Base-by-base conservation (phyloP, 2,329 filamentous ascomycete genomes). In the Raffaelea deltoideospora region DNA sequence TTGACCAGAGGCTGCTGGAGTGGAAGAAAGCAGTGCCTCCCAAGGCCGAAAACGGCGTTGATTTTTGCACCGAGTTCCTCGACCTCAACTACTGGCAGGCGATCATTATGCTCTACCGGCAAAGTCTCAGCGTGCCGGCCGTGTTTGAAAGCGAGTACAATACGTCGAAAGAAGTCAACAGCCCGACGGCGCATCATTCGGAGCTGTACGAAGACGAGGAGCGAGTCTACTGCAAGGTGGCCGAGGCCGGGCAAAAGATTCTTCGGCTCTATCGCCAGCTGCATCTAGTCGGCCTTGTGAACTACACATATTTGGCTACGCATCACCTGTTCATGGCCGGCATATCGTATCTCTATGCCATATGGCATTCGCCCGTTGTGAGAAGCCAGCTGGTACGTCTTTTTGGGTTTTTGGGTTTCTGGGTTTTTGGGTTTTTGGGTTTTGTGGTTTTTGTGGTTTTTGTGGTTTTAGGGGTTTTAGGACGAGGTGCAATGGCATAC, bases 81-180 rank as follows among this genome's bases (percentile, higher is more conserved):
- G 85, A 95, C 49, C 67, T 96, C 42, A 96, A 96, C 55, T 96
- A 96, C 57, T 96, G 88, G 87, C 88, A 95, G 54, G 85, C 86
- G 4, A 77, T 96, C 42, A 92, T 95, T 46, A 86, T 95, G 79
- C 70, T 96, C 17, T 96, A 96, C 54, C 70, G 88, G 38, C 88
- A 94, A 56, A 90, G 86, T 54, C 58, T 94, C 42, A 80, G 83
- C 34, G 83, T 94, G 15, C 88, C 88, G 1, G 74, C 80, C 29
- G 76, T 86, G 50, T 76, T 96, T 40, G 84, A 87, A 37, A 76
- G 76, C 37, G 88, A 95, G 57, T 76, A 76, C 47, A 69, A 73
- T 47, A 72, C 72, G 2, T 69, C 72, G 5, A 69, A 70, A 41
- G 74, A 79, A 47, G 71, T 79, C 23, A 69, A 76, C 47, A 75